phyloP scores from a whole-genome alignment of 2,329 filamentous ascomycete species.

The Fusarium coffeatum region DNA sequence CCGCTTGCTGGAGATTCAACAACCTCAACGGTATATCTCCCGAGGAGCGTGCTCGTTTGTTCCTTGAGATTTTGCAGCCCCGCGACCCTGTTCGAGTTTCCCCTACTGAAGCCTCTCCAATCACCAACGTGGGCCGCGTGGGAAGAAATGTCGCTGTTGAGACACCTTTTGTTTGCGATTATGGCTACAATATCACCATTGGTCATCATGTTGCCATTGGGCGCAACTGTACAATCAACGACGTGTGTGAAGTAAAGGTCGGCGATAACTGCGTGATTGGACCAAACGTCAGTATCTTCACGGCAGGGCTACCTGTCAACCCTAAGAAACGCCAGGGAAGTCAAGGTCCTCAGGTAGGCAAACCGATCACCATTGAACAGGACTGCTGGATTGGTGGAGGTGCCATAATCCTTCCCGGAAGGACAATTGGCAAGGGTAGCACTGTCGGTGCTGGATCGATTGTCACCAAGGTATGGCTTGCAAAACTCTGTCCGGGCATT shows the following conservation, averaged over 20 bases:
- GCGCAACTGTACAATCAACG: conserved; percentile 85
- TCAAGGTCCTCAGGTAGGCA: conserved; percentile 76
- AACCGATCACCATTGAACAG: conserved; percentile 81
- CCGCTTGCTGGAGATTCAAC: conserved; percentile 87
- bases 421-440: conserved; percentile 81
- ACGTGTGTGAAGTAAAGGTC: conserved; percentile 85
- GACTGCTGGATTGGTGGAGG: conserved; percentile 87
- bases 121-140: conserved; percentile 69
- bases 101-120: conserved; percentile 63
- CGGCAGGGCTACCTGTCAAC: conserved; percentile 77
- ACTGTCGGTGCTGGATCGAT: conserved; percentile 87
- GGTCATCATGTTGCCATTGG: conserved; percentile 87
- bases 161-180: conserved; percentile 90
- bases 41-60: conserved; percentile 75
- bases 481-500: neutral
- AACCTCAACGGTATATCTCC: conserved; percentile 76
- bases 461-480: conserved; percentile 75
- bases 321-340: conserved; percentile 79
- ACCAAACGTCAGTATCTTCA: conserved; percentile 88
- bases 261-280: conserved; percentile 82
- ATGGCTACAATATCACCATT: conserved; percentile 93
- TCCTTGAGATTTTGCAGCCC: conserved; percentile 77
- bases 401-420: conserved; percentile 80
- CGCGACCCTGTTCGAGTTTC: conserved; percentile 66
- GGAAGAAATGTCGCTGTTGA: conserved; percentile 84